Evolutionary conservation across 2,329 filamentous ascomycete species (phyloP), one percentile per base, ranked within the genome.

Genomic region (Sarocladium oryzae): DNA sequence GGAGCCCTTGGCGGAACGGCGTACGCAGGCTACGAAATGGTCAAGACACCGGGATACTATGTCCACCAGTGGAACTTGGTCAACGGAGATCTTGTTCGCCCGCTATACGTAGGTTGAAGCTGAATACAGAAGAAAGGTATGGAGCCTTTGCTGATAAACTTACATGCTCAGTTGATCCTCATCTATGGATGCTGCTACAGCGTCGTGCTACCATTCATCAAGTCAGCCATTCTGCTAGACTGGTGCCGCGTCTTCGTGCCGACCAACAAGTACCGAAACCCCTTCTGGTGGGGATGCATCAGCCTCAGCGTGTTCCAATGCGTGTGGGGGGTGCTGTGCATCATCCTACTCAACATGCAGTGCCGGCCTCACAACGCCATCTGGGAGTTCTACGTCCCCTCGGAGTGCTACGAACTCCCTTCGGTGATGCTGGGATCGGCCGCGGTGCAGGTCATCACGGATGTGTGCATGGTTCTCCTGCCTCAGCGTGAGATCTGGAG

Each of bases 201-300:
- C 0, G 60, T 64, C 30, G 61, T 63, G 16, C 62, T 73, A 1
- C 65, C 67, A 0, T 58, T 70, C 5, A 54, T 73, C 49, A 74
- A 73, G 52, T 61, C 60, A 2, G 66, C 67, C 11, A 72, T 75
- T 43, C 60, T 75, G 11, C 41, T 70, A 8, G 69, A 75, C 51
- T 75, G 72, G 71, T 61, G 59, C n/a, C 60, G 64, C 6, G 55
- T 71, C 4, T 68, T 72, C 40, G 63, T 65, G 5, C 58, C 63
- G 1, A 50, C 38, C 28, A 57, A 57, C 18, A 58, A 56, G 7
- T 57, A 57, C 15, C 30, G 45, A 32, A 65, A 53, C 28, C 18
- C 52, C 5, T 69, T 71, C 51, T 72, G 65, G 62, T 68, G 62
- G 63, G 63, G 59, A 1, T 69, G 61, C 53, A 53, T 63, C 40